phyloP scores from a whole-genome alignment of 352 stramenopile species.

The Phytophthora ramorum region DNA sequence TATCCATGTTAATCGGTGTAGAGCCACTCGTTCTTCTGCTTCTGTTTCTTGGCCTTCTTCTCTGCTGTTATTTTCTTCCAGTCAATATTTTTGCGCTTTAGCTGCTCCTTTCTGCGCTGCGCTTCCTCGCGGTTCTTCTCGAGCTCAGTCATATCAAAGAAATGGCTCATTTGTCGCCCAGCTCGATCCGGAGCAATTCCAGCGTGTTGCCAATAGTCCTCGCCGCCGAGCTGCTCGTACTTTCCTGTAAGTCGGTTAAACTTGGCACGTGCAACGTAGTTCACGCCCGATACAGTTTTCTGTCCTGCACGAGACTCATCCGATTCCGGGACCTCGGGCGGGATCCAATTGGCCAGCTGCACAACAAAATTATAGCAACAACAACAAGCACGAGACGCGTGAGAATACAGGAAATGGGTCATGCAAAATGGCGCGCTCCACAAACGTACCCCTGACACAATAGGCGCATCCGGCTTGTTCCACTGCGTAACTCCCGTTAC shows the following conservation, averaged over 20 bases:
- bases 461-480: constrained; percentile 69
- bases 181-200: constrained; percentile 72
- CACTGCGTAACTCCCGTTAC: constrained; percentile 82
- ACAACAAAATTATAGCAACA: constrained; percentile 3
- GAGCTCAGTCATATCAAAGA: constrained; percentile 82
- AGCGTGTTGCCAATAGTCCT: constrained; percentile 70
- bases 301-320: constrained; percentile 15
- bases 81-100: constrained; percentile 88
- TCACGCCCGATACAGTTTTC: constrained; percentile 63
- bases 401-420: not conserved
- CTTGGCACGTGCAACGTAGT: constrained; percentile 75
- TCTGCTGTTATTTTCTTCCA: constrained; percentile 88
- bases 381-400: constrained; percentile 1
- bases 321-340: constrained; percentile 49
- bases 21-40: constrained; percentile 88
- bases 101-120: constrained; percentile 73
- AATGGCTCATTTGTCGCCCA: constrained; percentile 87
- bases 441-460: constrained; percentile 74
- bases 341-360: constrained; percentile 83
- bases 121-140: constrained; percentile 87
- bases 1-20: constrained; percentile 65
- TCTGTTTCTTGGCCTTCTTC: constrained; percentile 89
- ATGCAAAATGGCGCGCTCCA: not conserved
- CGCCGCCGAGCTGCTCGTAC: constrained; percentile 70
- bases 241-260: constrained; percentile 84